These are phyloP conservation scores for Inosperma sp. DNA, from an alignment of 768 basidiomycete genomes.

Conservation along the genomic window DNA sequence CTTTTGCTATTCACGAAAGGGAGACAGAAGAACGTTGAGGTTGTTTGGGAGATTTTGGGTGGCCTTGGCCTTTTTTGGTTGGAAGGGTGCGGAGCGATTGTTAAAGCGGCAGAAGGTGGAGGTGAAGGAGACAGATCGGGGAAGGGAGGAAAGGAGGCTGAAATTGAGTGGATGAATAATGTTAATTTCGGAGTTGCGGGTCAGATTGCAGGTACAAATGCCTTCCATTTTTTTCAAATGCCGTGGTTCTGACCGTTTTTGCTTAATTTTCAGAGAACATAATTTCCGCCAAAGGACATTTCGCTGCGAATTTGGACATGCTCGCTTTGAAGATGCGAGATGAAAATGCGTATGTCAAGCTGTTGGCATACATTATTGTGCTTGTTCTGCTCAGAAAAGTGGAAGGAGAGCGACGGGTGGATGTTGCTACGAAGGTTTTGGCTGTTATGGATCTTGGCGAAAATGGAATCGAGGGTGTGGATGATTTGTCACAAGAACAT, in stretches of 20 bases:
- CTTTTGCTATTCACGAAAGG: constrained; percentile 71
- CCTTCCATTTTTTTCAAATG: constrained; percentile 9
- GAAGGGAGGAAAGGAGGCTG: constrained; percentile 24
- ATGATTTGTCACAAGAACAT: constrained; percentile 35
- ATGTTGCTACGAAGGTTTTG: constrained; percentile 47
- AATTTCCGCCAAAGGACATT: constrained; percentile 45
- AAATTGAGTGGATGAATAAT: constrained; percentile 42
- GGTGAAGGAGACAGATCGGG: background rate
- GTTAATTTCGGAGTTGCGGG: constrained; percentile 52
- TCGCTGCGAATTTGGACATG: constrained; percentile 38
- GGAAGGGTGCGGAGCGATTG: constrained; percentile 47
- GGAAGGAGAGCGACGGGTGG: constrained; percentile 55
- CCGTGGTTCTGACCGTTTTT: constrained; percentile 1
- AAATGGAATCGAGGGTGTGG: constrained; percentile 43
- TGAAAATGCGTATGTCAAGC: constrained; percentile 45
- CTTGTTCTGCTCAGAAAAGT: constrained; percentile 54
- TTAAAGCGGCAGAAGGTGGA: constrained; percentile 33
- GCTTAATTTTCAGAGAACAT: constrained; percentile 53
- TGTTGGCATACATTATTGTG: constrained; percentile 58
- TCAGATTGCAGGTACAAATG: constrained; percentile 59
- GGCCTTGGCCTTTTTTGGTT: constrained; percentile 45
- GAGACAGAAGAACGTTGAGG: constrained; percentile 56
- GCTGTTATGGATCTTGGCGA: constrained; percentile 42
- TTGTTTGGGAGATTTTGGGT: constrained; percentile 71
- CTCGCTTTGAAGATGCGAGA: constrained; percentile 52